Base-by-base conservation (phyloP, 2,329 filamentous ascomycete species). In the Monilinia aucupariae region DNA sequence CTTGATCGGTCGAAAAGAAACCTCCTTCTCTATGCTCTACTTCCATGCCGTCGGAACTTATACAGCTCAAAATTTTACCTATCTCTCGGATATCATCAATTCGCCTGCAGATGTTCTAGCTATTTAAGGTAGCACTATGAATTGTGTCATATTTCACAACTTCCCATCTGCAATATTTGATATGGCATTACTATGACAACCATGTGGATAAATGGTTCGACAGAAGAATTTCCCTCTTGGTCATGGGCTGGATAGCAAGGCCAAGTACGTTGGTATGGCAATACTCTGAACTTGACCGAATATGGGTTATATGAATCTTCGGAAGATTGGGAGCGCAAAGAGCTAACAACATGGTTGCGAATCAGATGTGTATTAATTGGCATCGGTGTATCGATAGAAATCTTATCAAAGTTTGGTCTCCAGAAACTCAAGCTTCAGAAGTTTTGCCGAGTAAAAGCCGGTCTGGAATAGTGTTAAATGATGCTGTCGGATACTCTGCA, bases 201-300 rank as follows among this genome's bases (percentile, higher is more conserved):
- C 59, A 9, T 48, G n/a, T 27, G 56, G 56, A 8, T n/a, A 45
- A 53, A 3, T 45, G 1, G 5, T n/a, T 13, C 32, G 59, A n/a
- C 34, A 8, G 58, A 52, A n/a, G 58, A 48, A 13, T 61, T 61
- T 52, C 58, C 58, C 9, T 41, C 47, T 52, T 61, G 58, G 58
- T 61, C 25, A 3, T 61, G 58, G 48, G 47, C 58, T 17, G 58
- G 58, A 27, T 61, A 34, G 58, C 32, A 52, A 43, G 48, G 58
- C 22, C 47, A 59, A 20, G 55, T 59, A 32, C 32, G 27, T 12
- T 59, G 45, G 45, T 25, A 20, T 32, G 30, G 30, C 12, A 45
- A 59, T 49, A 49, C 43, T 20, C 49, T 59, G 55, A 32, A 59
- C 25, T 20, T 59, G 22, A 20, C 27, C 27, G 49, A 30, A 13